Conservation (phyloP, 2,329 filamentous ascomycete genomes). For the Apiospora rasikravindrae region DNA sequence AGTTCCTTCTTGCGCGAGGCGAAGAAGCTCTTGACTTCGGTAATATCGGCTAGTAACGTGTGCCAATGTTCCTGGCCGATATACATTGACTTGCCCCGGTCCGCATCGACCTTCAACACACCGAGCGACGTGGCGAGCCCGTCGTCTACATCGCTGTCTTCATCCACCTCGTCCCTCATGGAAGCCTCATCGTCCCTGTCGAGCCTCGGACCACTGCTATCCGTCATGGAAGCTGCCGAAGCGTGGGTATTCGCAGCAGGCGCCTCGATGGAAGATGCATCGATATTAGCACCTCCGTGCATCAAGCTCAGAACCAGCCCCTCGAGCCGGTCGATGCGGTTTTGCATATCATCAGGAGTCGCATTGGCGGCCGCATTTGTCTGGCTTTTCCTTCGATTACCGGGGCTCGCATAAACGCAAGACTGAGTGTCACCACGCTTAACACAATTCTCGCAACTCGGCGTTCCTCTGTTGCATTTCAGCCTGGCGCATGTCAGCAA, state of each 20-base stretch:
- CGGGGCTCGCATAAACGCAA: constrained; percentile 82
- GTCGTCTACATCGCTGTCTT: constrained; percentile 74
- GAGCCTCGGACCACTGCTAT: constrained; percentile 53
- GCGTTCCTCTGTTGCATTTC: constrained; percentile 91
- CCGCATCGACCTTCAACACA: constrained; percentile 79
- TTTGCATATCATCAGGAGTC: constrained; percentile 95
- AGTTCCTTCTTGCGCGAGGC: constrained; percentile 84
- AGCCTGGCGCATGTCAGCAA: constrained; percentile 41
- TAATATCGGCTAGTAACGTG: constrained; percentile 78
- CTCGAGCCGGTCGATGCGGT: constrained; percentile 94
- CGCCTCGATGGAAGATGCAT: constrained; percentile 45
- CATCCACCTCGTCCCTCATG: constrained; percentile 57
- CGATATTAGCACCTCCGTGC: constrained; percentile 74
- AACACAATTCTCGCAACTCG: constrained; percentile 87
- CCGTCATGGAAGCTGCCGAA: constrained; percentile 44
- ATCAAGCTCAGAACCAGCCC: constrained; percentile 90
- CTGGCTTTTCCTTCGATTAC: constrained; percentile 75
- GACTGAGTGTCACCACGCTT: constrained; percentile 82
- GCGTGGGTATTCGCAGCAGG: constrained; percentile 33
- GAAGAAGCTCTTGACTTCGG: constrained; percentile 94
- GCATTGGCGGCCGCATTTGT: constrained; percentile 56
- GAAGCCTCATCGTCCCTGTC: constrained; percentile 62
- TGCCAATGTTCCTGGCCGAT: constrained; percentile 86
- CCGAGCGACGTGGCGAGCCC: constrained; percentile 75
- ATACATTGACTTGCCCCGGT: constrained; percentile 80